A percentile compares a stretch with the other conserved stretches of the same genome.
These are phyloP conservation scores for Williopsis jadinii DNA, from an alignment of 1,139 yeast species.

Conservation along the genomic window DNA sequence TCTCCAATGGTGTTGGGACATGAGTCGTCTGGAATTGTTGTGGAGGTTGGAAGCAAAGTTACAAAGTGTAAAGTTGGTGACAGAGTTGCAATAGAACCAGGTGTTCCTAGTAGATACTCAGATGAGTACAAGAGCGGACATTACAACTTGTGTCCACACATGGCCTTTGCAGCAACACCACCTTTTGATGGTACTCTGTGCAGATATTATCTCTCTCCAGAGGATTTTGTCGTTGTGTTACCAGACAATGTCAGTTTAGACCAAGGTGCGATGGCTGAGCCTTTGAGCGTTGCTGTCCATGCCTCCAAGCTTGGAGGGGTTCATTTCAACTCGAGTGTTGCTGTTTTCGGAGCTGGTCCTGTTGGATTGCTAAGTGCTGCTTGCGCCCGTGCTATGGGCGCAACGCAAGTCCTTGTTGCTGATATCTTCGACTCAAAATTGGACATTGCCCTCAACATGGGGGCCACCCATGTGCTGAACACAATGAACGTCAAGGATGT, in stretches of 20 bases:
- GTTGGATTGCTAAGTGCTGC: slow-evolving; percentile 79
- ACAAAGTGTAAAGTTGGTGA: slow-evolving; percentile 63
- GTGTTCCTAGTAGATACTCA: slow-evolving; percentile 70
- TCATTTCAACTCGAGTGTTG: slow-evolving; percentile 65
- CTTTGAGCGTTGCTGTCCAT: slow-evolving; percentile 81
- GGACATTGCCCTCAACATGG: slow-evolving; percentile 24
- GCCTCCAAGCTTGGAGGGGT: slow-evolving; percentile 67
- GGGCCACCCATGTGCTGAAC: slow-evolving; percentile 47
- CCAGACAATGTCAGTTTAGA: slow-evolving; percentile 75
- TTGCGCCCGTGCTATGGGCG: slow-evolving; percentile 79
- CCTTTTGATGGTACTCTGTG: slow-evolving; percentile 68
- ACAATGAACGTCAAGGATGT: slow-evolving; percentile 36
- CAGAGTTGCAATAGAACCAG: slow-evolving; percentile 53
- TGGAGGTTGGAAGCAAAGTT: slow-evolving; percentile 58
- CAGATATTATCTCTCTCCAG: slow-evolving; percentile 69
- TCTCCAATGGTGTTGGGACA: slow-evolving; percentile 72
- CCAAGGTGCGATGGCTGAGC: slow-evolving; percentile 87
- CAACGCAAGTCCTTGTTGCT: slow-evolving; percentile 36
- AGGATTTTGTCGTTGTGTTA: slow-evolving; percentile 73
- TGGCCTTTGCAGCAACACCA: slow-evolving; percentile 88
- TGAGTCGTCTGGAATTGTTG: slow-evolving; percentile 68
- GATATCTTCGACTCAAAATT: slow-evolving; percentile 26
- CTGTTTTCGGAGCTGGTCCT: slow-evolving; percentile 91
- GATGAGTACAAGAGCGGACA: slow-evolving; percentile 69
- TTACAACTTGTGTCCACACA: slow-evolving; percentile 75